Percentiles rank a stretch among this genome's conserved stretches.
Evolutionary conservation across 345 rosid genomes (phyloP).

Genomic region (Syzygium oleosum): DNA sequence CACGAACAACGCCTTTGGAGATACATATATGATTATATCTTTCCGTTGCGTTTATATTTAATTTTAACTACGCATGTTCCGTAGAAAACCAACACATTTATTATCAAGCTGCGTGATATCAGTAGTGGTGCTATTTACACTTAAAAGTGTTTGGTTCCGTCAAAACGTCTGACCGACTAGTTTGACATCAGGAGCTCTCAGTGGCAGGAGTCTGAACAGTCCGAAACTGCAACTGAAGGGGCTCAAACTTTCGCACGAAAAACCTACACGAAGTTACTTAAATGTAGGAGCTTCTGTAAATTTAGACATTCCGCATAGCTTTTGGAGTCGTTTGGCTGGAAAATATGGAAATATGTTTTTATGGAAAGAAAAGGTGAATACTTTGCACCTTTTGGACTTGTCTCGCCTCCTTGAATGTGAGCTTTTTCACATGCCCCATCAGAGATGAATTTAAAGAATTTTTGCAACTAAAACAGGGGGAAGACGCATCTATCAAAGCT

Average conservation of each 20-base stretch:
- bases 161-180: neutral
- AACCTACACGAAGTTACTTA: neutral
- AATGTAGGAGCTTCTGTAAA: constrained; percentile 69
- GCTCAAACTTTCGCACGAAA: neutral
- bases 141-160: neutral
- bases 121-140: neutral
- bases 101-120: neutral
- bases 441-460: neutral
- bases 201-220: neutral
- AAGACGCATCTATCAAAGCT: constrained; percentile 81
- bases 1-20: too few relatives aligned
- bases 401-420: neutral
- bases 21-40: too few relatives aligned
- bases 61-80: too few relatives aligned
- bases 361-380: constrained; percentile 71
- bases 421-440: neutral
- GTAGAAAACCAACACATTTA: neutral
- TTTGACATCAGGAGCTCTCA: neutral
- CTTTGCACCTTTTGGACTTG: neutral
- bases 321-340: constrained; percentile 71
- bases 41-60: too few relatives aligned
- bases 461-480: constrained; percentile 40
- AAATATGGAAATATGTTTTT: constrained; percentile 48
- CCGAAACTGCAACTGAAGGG: neutral
- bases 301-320: constrained; percentile 77